Evolutionary conservation across 2,329 filamentous ascomycete genomes (phyloP).

Genomic region (Penicillium sp.): DNA sequence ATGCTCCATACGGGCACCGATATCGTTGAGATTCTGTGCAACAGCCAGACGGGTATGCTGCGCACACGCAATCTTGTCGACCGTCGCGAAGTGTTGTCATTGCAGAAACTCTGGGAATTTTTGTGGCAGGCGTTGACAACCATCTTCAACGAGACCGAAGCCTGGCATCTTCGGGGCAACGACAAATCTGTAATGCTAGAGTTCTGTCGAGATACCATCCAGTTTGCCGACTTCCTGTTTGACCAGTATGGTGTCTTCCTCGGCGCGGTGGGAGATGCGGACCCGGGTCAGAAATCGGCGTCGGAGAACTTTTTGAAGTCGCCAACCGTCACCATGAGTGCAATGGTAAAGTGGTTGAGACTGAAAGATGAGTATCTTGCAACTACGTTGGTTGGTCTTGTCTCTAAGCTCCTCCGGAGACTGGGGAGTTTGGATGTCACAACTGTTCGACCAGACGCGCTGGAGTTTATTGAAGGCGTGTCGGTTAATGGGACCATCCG

Average conservation of each 20-base stretch:
- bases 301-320: conserved; percentile 65
- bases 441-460: conserved; percentile 67
- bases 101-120: conserved; percentile 80
- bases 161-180: conserved; percentile 72
- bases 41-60: conserved; percentile 66
- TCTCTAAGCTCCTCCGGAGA: conserved; percentile 81
- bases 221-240: conserved; percentile 84
- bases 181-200: conserved; percentile 83
- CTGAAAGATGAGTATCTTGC: conserved; percentile 87
- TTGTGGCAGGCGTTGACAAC: conserved; percentile 82
- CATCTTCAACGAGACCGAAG: conserved; percentile 81
- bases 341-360: conserved; percentile 84
- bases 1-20: conserved; percentile 66
- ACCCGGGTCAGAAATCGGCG: conserved; percentile 43
- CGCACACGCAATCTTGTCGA: conserved; percentile 60
- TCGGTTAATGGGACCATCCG: conserved; percentile 62
- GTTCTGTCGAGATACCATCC: conserved; percentile 93
- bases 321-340: conserved; percentile 67
- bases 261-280: conserved; percentile 63
- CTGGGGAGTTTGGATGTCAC: conserved; percentile 76
- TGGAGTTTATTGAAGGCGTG: conserved; percentile 61
- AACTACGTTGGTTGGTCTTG: conserved; percentile 76
- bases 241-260: conserved; percentile 83
- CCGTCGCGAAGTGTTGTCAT: conserved; percentile 64
- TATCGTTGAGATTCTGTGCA: conserved; percentile 66